Base-by-base conservation (phyloP, 129 eudicot species). In the Rutidosis leptorrhynchoides region DNA sequence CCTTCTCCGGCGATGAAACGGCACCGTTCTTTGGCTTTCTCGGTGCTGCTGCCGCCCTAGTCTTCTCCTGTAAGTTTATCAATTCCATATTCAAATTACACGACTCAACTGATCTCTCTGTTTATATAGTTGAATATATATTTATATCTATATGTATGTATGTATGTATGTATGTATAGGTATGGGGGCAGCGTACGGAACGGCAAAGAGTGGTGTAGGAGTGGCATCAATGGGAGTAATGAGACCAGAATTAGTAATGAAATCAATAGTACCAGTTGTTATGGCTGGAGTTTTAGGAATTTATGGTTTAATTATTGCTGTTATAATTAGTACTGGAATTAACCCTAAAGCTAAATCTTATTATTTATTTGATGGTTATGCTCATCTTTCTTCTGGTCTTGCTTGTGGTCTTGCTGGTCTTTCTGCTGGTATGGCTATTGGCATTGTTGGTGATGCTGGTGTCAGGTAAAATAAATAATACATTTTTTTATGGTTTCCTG, bases 1-100 rank as follows among this genome's bases (percentile, higher is more conserved):
- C 81, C 14, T 88, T 85, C 81, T 85, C 84, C 75, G 96, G 93
- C 68, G 96, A 88, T 72, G 96, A 88, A 81, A 85, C 93, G 55
- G 96, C 96, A 0, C 96, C 96, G 17, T 88, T 88, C 80, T 88
- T 88, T 74, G 96, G 96, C 80, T 88, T 88, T 75, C 93, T 88
- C 58, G 96, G 96, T 68, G 96, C 96, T 17, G 96, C 96, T 0
- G 84, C 96, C 4, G 96, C 96, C n/a, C 75, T 86, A 24, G 95
- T 89, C 78, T 89, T 89, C 85, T 89, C 97, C 72, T 89, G 97
- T 89, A 77, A 72, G 67, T 62, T 33, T 33, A 4, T 62, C 42
- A 37, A 24, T 58, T 52, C 30, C 46, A 74, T 56, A 45, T 10
- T 16, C 14, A 12, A 25, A 56, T 43, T 72, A 35, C 33, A 51